A percentile compares a stretch with the other conserved stretches of the same genome.
phyloP scores from a whole-genome alignment of 345 rosid genomes.

The Gynandropsis gynandra region DNA sequence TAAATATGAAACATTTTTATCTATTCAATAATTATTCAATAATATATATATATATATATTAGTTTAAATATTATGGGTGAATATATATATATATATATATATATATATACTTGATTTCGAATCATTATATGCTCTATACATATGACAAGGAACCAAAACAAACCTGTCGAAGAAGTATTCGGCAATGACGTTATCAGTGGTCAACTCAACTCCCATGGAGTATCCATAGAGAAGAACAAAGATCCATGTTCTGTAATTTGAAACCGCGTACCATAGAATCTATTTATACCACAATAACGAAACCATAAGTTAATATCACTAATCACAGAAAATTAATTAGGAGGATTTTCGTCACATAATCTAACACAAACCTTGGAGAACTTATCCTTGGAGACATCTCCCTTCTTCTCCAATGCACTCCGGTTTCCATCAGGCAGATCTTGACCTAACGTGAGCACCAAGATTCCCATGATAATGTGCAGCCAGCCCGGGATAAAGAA shows the following conservation, averaged over 20 bases:
- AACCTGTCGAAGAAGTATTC: conserved; percentile 67
- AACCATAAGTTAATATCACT: not conserved
- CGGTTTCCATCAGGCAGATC: conserved; percentile 76
- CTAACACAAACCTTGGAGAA: conserved; percentile 51
- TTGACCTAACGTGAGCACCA: conserved; percentile 68
- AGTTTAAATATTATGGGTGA: too few species aligned
- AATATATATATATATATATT: conserved; percentile 1
- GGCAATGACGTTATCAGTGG: conserved; percentile 60
- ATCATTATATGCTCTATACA: not conserved
- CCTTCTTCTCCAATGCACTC: conserved; percentile 46
- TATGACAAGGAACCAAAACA: not conserved
- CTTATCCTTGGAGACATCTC: conserved; percentile 52
- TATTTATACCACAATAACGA: conserved; percentile 1
- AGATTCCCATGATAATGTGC: conserved; percentile 53
- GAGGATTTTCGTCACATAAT: too few species aligned
- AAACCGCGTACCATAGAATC: conserved; percentile 48
- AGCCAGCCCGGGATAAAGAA: conserved; percentile 67
- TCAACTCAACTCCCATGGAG: conserved; percentile 60
- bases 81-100: not conserved
- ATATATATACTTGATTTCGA: not conserved
- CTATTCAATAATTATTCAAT: too few species aligned
- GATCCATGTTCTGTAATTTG: conserved; percentile 61
- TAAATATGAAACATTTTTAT: too few species aligned
- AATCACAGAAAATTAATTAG: not conserved
- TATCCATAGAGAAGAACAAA: conserved; percentile 56